Conservation (phyloP, 805 yeast species). For the Cyberlindnera maritima region DNA sequence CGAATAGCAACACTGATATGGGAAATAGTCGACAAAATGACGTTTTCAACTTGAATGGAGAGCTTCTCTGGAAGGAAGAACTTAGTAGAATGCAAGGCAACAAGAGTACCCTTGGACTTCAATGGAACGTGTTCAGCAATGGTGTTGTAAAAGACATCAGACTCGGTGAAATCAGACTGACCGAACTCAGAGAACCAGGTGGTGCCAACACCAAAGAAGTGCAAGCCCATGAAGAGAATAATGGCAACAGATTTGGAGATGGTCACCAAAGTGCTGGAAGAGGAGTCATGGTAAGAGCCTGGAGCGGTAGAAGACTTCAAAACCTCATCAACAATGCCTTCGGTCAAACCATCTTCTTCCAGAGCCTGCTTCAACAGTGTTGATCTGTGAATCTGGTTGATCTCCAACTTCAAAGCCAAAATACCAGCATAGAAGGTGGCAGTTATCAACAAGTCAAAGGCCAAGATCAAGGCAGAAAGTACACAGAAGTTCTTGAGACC, state of each 20-base stretch:
- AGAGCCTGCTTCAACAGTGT: conserved; percentile 73
- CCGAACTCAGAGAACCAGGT: conserved; percentile 61
- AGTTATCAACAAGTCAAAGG: conserved; percentile 68
- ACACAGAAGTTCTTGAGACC: conserved; percentile 81
- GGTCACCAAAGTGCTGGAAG: conserved; percentile 43
- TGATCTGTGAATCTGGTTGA: conserved; percentile 79
- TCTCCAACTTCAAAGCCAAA: conserved; percentile 84
- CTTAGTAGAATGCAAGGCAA: conserved; percentile 56
- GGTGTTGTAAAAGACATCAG: conserved; percentile 25
- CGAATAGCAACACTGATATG: conserved; percentile 66
- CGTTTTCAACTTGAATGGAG: conserved; percentile 61
- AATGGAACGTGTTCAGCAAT: conserved; percentile 30
- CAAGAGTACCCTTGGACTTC: conserved; percentile 48
- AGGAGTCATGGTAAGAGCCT: conserved; percentile 30
- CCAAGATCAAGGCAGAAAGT: conserved; percentile 64
- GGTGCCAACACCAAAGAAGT: conserved; percentile 65
- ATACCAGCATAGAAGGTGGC: conserved; percentile 82
- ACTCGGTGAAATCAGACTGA: conserved; percentile 23
- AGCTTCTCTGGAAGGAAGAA: conserved; percentile 56
- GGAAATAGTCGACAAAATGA: conserved; percentile 47
- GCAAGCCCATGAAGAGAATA: conserved; percentile 55
- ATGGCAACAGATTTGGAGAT: conserved; percentile 60
- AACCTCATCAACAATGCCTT: conserved; percentile 70
- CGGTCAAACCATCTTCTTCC: conserved; percentile 90
- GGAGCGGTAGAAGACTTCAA: conserved; percentile 29